phyloP scores from a whole-genome alignment of 2,329 filamentous ascomycete genomes.

The Capronia coronata region DNA sequence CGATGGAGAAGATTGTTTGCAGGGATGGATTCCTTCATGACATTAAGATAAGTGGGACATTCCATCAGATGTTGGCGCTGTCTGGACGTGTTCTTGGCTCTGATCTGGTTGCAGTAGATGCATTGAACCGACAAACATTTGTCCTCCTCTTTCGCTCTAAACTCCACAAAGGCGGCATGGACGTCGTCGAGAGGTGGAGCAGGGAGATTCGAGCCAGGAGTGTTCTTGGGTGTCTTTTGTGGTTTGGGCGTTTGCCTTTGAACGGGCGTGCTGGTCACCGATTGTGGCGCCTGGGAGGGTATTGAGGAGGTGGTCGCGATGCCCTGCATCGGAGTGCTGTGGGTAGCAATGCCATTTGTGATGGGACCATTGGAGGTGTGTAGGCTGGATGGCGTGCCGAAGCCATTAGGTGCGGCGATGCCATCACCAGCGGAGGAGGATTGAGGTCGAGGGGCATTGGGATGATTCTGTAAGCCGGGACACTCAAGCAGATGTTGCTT shows the following conservation, averaged over 20 bases:
- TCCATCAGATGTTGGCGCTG: conserved; percentile 46
- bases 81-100: conserved; percentile 47
- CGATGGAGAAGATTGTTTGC: conserved; percentile 47
- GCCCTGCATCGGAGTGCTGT: conserved; percentile 40
- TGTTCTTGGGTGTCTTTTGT: conserved; percentile 21
- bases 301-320: conserved; percentile 33
- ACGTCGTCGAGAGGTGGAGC: conserved; percentile 45
- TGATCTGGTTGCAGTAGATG: conserved; percentile 46
- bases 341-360: conserved; percentile 40
- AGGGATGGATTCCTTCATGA: conserved; percentile 48
- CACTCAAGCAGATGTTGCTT: conserved; percentile 48
- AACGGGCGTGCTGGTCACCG: conserved; percentile 13
- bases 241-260: conserved; percentile 23
- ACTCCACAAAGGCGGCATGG: conserved; percentile 44
- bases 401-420: conserved; percentile 41
- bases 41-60: conserved; percentile 45
- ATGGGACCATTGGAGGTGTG: conserved; percentile 40
- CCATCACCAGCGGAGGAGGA: conserved; percentile 34
- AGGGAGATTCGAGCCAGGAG: conserved; percentile 34
- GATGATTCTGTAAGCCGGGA: conserved; percentile 43
- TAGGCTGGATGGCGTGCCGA: conserved; percentile 39
- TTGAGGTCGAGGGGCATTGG: conserved; percentile 40
- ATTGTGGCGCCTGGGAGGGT: conserved; percentile 29
- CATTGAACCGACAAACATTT: conserved; percentile 46
- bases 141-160: conserved; percentile 26